phyloP scores from a whole-genome alignment of 495 filamentous ascomycete species.

The Copromyces sp. region DNA sequence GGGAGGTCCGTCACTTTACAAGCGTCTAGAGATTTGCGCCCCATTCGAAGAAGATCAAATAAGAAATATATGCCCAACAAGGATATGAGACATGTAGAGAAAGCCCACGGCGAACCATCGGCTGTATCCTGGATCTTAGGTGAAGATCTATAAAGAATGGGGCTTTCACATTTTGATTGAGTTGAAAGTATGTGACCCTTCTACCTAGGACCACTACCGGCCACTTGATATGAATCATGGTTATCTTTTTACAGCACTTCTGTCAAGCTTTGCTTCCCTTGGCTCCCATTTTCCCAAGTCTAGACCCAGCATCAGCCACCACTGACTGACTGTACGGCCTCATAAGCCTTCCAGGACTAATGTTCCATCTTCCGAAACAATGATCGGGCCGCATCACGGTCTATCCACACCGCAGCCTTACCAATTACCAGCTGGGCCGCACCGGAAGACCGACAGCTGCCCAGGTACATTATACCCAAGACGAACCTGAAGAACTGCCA shows the following conservation, averaged over 20 bases:
- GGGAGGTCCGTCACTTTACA: background rate
- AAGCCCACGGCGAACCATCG: background rate
- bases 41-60: background rate
- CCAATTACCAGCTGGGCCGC: background rate
- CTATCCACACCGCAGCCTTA: background rate
- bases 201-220: background rate
- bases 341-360: background rate
- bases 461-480: background rate
- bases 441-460: background rate
- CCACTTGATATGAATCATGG: background rate
- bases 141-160: background rate
- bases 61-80: background rate
- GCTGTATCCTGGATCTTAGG: background rate
- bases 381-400: background rate
- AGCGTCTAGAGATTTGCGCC: background rate
- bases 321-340: background rate
- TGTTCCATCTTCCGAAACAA: background rate
- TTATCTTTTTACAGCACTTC: background rate
- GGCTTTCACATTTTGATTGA: background rate
- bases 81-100: background rate
- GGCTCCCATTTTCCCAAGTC: background rate
- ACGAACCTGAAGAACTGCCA: conserved; percentile 1
- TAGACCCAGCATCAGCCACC: background rate
- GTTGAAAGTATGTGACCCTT: background rate
- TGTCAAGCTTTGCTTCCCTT: background rate